A percentile compares a stretch with the other conserved stretches of the same genome.
phyloP scores from a whole-genome alignment of 805 yeast genomes.

The Blastobotrys mokoenaii region DNA sequence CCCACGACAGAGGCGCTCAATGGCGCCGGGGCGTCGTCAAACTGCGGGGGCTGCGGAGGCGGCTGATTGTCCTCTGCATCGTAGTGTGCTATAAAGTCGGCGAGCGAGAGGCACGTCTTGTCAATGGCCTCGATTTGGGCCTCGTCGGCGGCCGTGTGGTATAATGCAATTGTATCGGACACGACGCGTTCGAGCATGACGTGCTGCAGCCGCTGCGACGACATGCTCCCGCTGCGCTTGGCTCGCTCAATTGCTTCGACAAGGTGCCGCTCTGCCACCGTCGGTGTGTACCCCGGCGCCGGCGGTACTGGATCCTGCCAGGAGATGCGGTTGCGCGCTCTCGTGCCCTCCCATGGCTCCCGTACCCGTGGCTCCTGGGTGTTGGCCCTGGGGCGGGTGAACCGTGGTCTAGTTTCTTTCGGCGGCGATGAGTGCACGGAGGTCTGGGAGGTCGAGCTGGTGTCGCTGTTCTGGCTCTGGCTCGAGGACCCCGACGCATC shows the following conservation, averaged over 20 bases:
- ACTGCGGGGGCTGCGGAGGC: neutral
- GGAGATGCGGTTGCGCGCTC: neutral
- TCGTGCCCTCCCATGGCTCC: too few relatives aligned
- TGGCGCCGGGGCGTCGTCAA: neutral
- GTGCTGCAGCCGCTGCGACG: conserved; percentile 14
- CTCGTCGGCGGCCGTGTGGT: conserved; percentile 2
- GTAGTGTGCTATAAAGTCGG: conserved; percentile 11
- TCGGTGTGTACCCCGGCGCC: too few relatives aligned
- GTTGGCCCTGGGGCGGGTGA: too few relatives aligned
- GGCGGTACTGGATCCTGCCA: conserved; percentile 13
- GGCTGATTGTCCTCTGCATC: neutral
- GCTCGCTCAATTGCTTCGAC: conserved; percentile 15
- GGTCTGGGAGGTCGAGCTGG: neutral
- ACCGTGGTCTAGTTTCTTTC: neutral
- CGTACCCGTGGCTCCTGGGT: too few relatives aligned
- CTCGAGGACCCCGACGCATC: neutral
- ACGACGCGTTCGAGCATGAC: conserved; percentile 20
- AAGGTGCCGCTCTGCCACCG: conserved; percentile 19
- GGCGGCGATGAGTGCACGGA: neutral
- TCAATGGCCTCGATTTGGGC: conserved; percentile 10
- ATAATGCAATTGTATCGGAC: conserved; percentile 15
- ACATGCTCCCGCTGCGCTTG: conserved; percentile 4
- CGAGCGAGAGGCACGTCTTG: conserved; percentile 15
- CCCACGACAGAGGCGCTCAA: neutral
- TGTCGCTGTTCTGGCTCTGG: neutral